These are phyloP conservation scores for Plectosphaerella sp. DNA, from an alignment of 2,329 filamentous ascomycete species.

Conservation along the genomic window DNA sequence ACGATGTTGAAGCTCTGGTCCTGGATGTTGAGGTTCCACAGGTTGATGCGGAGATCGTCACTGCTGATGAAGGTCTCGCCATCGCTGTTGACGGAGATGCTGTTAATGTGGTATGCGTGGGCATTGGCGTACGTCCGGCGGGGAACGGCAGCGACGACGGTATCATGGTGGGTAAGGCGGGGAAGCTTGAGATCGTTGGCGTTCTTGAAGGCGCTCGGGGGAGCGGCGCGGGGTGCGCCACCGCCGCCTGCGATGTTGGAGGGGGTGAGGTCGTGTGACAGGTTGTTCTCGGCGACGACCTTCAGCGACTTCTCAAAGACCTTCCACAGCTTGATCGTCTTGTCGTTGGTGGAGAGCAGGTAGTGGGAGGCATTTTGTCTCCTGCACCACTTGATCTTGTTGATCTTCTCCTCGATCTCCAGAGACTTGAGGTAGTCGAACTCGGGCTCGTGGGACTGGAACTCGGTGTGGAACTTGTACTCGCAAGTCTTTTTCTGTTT, in stretches of 20 bases:
- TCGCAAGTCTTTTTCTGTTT: constrained; percentile 98
- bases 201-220: constrained; percentile 71
- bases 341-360: constrained; percentile 96
- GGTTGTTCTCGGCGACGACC: constrained; percentile 97
- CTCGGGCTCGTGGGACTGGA: constrained; percentile 98
- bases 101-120: constrained; percentile 99
- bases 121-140: constrained; percentile 96
- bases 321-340: constrained; percentile 99
- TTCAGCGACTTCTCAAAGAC: constrained; percentile 99
- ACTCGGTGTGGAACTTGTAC: constrained; percentile 99
- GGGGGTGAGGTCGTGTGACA: constrained; percentile 90
- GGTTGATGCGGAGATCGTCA: constrained; percentile 93
- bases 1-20: constrained; percentile 99
- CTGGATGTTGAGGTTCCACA: constrained; percentile 99
- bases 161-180: constrained; percentile 95
- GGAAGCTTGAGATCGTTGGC: constrained; percentile 86
- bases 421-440: constrained; percentile 99
- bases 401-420: constrained; percentile 99
- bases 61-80: constrained; percentile 99
- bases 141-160: constrained; percentile 92
- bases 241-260: constrained; percentile 68
- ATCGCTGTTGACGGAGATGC: constrained; percentile 99
- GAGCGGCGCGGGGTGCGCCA: constrained; percentile 69
- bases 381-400: constrained; percentile 99
- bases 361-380: constrained; percentile 98